Percentiles rank a stretch among this genome's conserved stretches.
Evolutionary conservation across 192 early-diverging fungal species (phyloP).

Genomic region (Coemansia sp.): DNA sequence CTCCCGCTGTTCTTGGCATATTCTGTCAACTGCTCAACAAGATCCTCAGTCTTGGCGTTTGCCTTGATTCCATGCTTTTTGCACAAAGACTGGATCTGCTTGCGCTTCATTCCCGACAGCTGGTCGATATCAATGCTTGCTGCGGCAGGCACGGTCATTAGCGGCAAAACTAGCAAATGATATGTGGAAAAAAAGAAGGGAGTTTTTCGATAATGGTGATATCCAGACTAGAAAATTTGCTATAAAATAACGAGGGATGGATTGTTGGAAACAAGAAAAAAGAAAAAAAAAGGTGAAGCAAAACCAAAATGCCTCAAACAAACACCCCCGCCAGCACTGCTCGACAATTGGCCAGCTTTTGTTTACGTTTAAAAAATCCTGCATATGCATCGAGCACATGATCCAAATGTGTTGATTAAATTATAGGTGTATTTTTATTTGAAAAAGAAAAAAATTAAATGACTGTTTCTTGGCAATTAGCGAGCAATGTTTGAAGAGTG

Average conservation of each 20-base stretch:
- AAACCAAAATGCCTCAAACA: background rate
- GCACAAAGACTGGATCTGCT: constrained; percentile 50
- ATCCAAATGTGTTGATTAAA: background rate
- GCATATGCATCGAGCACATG: background rate
- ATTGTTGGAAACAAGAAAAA: too few species aligned
- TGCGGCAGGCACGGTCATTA: constrained; percentile 6
- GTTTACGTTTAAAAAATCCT: background rate
- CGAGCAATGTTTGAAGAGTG: constrained; percentile 22
- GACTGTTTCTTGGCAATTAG: background rate
- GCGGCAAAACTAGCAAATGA: background rate
- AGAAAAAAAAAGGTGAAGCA: background rate
- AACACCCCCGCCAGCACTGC: background rate
- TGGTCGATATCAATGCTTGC: constrained; percentile 30
- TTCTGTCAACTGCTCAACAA: constrained; percentile 30
- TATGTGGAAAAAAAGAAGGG: background rate
- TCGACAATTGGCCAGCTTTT: too few species aligned
- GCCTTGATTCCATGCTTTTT: constrained; percentile 49
- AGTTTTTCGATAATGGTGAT: background rate
- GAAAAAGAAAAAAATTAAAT: background rate
- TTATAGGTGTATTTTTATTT: background rate
- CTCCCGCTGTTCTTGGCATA: background rate
- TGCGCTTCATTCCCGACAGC: constrained; percentile 38
- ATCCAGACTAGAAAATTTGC: too few species aligned
- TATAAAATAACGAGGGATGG: too few species aligned
- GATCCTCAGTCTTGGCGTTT: constrained; percentile 48